Percentiles rank a stretch among this genome's conserved stretches.
phyloP scores from a whole-genome alignment of 192 early-diverging fungal genomes.

The Spizellomyces sp. region DNA sequence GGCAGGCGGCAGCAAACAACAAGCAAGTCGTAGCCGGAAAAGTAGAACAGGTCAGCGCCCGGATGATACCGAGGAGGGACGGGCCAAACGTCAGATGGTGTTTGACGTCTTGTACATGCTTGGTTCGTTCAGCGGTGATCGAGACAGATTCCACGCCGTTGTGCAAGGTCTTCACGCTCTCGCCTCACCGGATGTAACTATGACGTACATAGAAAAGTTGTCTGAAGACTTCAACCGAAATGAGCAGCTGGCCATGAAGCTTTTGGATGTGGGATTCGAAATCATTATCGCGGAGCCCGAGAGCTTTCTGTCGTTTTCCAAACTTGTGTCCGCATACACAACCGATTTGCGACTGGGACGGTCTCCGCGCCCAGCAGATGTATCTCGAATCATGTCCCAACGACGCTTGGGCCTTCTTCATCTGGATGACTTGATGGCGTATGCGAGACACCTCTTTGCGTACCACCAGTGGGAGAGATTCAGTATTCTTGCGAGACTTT shows the following conservation, averaged over 20 bases:
- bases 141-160: conserved; percentile 26
- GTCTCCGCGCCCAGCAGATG: conserved; percentile 25
- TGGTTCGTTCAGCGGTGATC: conserved; percentile 19
- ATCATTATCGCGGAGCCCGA: conserved; percentile 29
- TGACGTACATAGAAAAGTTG: conserved; percentile 17
- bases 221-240: conserved; percentile 10
- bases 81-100: conserved; percentile 15
- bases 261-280: conserved; percentile 46
- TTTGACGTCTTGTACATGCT: conserved; percentile 30
- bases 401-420: conserved; percentile 19
- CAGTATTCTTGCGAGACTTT: conserved; percentile 26
- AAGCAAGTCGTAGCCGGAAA: not conserved
- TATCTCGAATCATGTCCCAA: conserved; percentile 23
- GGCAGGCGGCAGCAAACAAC: not conserved
- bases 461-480: conserved; percentile 44
- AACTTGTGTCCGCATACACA: conserved; percentile 3
- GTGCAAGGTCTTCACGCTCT: conserved; percentile 25
- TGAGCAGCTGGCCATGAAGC: conserved; percentile 15
- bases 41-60: not conserved
- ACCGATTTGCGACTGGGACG: conserved; percentile 27
- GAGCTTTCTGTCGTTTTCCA: conserved; percentile 10
- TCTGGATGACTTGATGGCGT: conserved; percentile 31
- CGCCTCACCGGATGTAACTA: not conserved
- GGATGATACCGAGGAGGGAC: conserved; percentile 26
- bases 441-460: conserved; percentile 30